A percentile compares a stretch with the other conserved stretches of the same genome.
Evolutionary conservation across 371 early-diverging fungal species (phyloP).

Genomic region (Smittium mucronatum): DNA sequence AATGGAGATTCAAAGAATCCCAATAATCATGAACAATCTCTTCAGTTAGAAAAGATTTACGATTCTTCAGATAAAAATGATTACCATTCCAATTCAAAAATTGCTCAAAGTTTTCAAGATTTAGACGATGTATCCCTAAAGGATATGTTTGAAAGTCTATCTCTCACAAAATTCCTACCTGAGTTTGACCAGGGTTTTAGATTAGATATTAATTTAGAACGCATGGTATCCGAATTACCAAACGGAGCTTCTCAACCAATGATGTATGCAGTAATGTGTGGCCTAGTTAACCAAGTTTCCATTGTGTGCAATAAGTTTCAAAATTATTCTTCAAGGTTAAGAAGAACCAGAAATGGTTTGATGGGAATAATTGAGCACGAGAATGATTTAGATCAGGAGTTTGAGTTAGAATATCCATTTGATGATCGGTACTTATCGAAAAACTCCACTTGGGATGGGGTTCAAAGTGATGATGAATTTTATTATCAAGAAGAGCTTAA

Average conservation of each 20-base stretch:
- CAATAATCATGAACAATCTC: not conserved
- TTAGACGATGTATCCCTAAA: not conserved
- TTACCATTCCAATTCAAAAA: not conserved
- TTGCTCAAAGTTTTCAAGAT: too few species aligned
- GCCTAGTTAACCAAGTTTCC: conserved; percentile 26
- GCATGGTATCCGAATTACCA: conserved; percentile 19
- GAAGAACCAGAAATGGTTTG: conserved; percentile 30
- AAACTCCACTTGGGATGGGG: not conserved
- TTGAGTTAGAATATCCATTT: conserved; percentile 16
- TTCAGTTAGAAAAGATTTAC: not conserved
- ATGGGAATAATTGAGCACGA: conserved; percentile 34
- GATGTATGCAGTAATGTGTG: conserved; percentile 26
- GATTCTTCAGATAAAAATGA: not conserved
- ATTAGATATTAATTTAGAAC: conserved; percentile 25
- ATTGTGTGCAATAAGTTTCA: conserved; percentile 26
- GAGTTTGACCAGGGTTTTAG: conserved; percentile 17
- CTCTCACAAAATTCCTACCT: conserved; percentile 17
- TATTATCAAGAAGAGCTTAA: conserved; percentile 1
- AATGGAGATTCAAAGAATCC: not conserved
- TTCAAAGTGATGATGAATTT: not conserved
- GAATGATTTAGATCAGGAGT: conserved; percentile 26
- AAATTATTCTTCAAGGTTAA: conserved; percentile 25
- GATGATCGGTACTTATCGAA: not conserved
- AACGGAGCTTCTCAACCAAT: conserved; percentile 29
- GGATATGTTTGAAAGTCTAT: conserved; percentile 20